Evolutionary conservation across 192 early-diverging fungal species (phyloP), one percentile per base, ranked within the genome.

Genomic region (Mortierella antarctica): DNA sequence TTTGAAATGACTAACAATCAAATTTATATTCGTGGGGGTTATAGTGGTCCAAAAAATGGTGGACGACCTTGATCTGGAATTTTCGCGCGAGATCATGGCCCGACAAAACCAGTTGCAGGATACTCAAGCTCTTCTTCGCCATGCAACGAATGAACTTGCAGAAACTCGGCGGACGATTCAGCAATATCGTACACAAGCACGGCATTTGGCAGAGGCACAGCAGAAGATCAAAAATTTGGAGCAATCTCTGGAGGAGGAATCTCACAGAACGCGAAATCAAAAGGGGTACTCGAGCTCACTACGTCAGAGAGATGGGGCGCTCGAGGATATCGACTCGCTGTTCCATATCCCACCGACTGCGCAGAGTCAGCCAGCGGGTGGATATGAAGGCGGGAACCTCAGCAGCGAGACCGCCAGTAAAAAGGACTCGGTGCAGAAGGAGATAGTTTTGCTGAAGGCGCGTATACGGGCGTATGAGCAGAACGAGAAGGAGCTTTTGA

Each of bases 31-130:
- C 8, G 11, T n/a, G 9, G 5, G 20, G 5, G 13, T 6, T 15
- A 57, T 64, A 88, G 88, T 85, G 49, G 87, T 95, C 46, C 92
- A 93, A 81, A 88, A 86, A 57, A 80, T 93, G 59, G 86, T 93
- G 62, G 82, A 89, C 21, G 89, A 92, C 17, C 68, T 93, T n/a
- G 93, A 95, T 64, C 71, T 85, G 4, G 89, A 95, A 42, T 93
- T 89, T 70, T 75, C 86, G 1, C 88, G 84, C 20, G 87, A 92
- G 48, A 83, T 93, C 45, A 79, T 83, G 62, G 60, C 75, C 21
- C 89, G 91, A 63, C 90, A 93, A 44, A 72, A 83, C n/a, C 84
- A 89, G 67, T 73, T 93, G 39, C 82, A 86, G 20, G 82, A 83
- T 56, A 84, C 89, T 18, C 87, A 89, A 62, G 82, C 85, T 31